These are phyloP conservation scores for Baudoinia panamericana DNA, from an alignment of 495 filamentous ascomycete genomes.

Conservation along the genomic window DNA sequence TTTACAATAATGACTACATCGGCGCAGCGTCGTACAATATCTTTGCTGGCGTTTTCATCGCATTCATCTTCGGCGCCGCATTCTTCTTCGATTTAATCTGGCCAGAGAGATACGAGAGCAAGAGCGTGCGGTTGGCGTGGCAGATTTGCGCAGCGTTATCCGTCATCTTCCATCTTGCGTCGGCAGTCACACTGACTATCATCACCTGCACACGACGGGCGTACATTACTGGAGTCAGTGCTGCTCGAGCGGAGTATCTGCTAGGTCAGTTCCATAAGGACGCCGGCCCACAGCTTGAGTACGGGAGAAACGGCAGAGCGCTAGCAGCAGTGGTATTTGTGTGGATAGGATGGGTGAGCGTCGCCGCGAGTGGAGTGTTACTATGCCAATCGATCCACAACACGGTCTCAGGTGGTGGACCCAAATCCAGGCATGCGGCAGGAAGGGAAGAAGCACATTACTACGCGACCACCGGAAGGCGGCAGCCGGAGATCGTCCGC, in stretches of 20 bases:
- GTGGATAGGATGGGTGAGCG: conserved; percentile 28
- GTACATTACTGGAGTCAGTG: conserved; percentile 25
- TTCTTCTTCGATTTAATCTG: conserved; percentile 45
- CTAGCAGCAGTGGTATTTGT: conserved; percentile 33
- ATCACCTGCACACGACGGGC: conserved; percentile 32
- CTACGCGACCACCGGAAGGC: neutral
- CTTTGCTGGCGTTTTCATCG: conserved; percentile 40
- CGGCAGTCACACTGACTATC: conserved; percentile 34
- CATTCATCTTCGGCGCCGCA: conserved; percentile 39
- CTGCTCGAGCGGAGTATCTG: conserved; percentile 18
- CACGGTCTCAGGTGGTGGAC: conserved; percentile 6
- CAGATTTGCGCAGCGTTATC: conserved; percentile 34
- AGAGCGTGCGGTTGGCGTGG: conserved; percentile 35
- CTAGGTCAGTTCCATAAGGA: conserved; percentile 22
- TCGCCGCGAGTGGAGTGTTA: conserved; percentile 11
- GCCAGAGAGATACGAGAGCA: conserved; percentile 37
- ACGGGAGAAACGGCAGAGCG: conserved; percentile 30
- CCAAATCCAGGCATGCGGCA: conserved; percentile 7
- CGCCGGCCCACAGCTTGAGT: conserved; percentile 24
- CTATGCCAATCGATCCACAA: conserved; percentile 10
- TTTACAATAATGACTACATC: conserved; percentile 38
- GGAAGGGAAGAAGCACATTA: neutral
- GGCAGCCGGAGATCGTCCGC: neutral
- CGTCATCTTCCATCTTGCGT: conserved; percentile 31
- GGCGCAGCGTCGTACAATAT: conserved; percentile 40